Conservation (phyloP, 2,329 filamentous ascomycete genomes). For the Talaromyces piceae region DNA sequence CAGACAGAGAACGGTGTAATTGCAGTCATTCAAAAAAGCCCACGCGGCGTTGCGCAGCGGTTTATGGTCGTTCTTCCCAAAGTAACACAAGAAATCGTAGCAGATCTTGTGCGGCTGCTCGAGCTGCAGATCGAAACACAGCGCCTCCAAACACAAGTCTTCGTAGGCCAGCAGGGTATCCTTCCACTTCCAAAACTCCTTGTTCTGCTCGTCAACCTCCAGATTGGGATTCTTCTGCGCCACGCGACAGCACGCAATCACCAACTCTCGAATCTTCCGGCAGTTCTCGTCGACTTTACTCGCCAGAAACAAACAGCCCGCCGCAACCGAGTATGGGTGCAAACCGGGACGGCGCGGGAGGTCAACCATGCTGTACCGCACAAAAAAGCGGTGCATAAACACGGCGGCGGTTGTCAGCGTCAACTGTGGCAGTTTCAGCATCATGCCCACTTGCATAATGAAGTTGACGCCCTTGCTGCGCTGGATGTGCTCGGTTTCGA, state of each 20-base stretch:
- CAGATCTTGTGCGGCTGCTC: conserved; percentile 81
- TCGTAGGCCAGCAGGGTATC: conserved; percentile 90
- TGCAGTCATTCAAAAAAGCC: conserved; percentile 89
- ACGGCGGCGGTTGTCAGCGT: conserved; percentile 87
- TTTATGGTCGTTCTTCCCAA: conserved; percentile 72
- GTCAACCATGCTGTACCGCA: conserved; percentile 75
- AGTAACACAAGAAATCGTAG: conserved; percentile 68
- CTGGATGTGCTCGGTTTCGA: conserved; percentile 68
- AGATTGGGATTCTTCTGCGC: conserved; percentile 90
- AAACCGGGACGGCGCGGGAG: conserved; percentile 62
- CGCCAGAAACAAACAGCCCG: conserved; percentile 83
- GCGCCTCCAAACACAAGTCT: conserved; percentile 79
- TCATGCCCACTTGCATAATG: conserved; percentile 86
- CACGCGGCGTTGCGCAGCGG: conserved; percentile 76
- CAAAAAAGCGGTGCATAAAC: conserved; percentile 94
- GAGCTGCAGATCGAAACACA: conserved; percentile 90
- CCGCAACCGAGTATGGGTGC: conserved; percentile 90
- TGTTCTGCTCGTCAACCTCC: conserved; percentile 90
- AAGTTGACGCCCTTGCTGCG: conserved; percentile 94
- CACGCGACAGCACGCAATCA: conserved; percentile 86
- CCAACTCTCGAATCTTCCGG: conserved; percentile 88
- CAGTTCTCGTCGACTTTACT: conserved; percentile 98
- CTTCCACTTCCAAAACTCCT: conserved; percentile 97
- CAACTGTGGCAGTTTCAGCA: conserved; percentile 84
- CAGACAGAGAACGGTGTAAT: conserved; percentile 75